phyloP scores from a whole-genome alignment of 2,329 filamentous ascomycete species.

The Epichloe scottii region DNA sequence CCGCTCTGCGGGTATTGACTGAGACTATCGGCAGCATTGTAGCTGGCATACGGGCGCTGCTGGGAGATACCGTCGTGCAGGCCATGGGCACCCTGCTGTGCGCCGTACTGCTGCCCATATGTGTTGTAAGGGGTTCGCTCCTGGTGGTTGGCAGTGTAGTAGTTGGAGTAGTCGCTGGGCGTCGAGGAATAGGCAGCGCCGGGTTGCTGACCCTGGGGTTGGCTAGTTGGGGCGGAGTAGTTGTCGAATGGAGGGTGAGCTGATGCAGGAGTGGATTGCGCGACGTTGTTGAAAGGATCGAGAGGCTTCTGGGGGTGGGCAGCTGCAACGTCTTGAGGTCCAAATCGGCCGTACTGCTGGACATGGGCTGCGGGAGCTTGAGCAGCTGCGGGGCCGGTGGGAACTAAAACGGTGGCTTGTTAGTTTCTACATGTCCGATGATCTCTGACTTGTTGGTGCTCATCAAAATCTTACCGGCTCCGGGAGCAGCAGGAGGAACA shows the following conservation, averaged over 20 bases:
- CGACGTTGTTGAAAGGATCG: conserved; percentile 55
- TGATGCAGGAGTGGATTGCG: conserved; percentile 48
- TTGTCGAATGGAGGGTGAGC: conserved; percentile 46
- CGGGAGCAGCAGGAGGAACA: conserved; percentile 18
- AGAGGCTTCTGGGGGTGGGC: conserved; percentile 62
- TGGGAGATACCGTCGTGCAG: conserved; percentile 64
- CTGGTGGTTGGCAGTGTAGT: conserved; percentile 67
- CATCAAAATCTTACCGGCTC: conserved; percentile 17
- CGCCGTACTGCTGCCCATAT: conserved; percentile 50
- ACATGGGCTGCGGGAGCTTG: conserved; percentile 44
- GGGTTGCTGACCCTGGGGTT: conserved; percentile 44
- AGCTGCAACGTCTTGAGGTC: conserved; percentile 45
- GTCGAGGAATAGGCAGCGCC: conserved; percentile 60
- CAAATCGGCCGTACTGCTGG: conserved; percentile 61
- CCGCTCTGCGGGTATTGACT: conserved; percentile 66
- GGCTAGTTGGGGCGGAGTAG: conserved; percentile 46
- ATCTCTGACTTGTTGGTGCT: conserved; percentile 11
- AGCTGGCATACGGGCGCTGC: conserved; percentile 67
- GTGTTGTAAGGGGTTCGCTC: conserved; percentile 70
- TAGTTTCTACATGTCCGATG: conserved; percentile 3
- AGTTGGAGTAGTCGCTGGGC: conserved; percentile 69
- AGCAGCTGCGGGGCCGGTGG: conserved; percentile 9
- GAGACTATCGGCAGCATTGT: conserved; percentile 51
- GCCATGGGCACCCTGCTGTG: conserved; percentile 44
- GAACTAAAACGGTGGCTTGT: conserved; percentile 16